Percentiles rank a stretch among this genome's conserved stretches.
These are phyloP conservation scores for Jatropha podagrica DNA, from an alignment of 441 rosid genomes.

Conservation along the genomic window DNA sequence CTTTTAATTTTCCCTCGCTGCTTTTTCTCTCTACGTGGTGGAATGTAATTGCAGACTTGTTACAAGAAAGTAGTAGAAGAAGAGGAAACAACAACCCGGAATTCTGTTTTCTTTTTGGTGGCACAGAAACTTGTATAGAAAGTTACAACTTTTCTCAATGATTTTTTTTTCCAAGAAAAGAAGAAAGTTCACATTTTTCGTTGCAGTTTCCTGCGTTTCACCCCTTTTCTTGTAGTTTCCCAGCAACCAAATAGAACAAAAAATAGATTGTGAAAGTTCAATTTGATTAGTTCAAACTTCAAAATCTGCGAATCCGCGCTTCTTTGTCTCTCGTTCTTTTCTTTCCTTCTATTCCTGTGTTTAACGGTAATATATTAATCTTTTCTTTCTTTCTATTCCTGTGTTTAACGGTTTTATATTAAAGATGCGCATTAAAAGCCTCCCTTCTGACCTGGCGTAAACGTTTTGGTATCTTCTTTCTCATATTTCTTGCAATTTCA, in stretches of 20 bases:
- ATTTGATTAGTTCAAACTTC: conserved; percentile 23
- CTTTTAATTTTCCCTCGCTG: neutral
- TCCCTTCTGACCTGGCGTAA: no score
- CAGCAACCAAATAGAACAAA: conserved; percentile 20
- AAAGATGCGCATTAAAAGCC: no score
- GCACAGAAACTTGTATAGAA: conserved; percentile 9
- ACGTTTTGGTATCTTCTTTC: neutral
- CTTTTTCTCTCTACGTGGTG: neutral
- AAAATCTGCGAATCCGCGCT: neutral
- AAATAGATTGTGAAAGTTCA: neutral
- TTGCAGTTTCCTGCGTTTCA: neutral
- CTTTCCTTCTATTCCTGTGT: neutral
- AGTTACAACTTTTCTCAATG: neutral
- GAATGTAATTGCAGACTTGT: no score
- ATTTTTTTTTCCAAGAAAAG: neutral
- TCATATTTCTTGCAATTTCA: no score
- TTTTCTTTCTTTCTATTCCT: no score
- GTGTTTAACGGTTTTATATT: no score
- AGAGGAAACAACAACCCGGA: neutral
- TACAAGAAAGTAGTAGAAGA: neutral
- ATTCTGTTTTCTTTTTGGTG: conserved; percentile 11
- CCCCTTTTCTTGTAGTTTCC: neutral
- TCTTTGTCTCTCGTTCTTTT: neutral
- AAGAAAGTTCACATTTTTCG: neutral
- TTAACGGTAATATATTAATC: neutral